phyloP scores from a whole-genome alignment of 75 land plant genomes.

The Sequoia sempervirens region DNA sequence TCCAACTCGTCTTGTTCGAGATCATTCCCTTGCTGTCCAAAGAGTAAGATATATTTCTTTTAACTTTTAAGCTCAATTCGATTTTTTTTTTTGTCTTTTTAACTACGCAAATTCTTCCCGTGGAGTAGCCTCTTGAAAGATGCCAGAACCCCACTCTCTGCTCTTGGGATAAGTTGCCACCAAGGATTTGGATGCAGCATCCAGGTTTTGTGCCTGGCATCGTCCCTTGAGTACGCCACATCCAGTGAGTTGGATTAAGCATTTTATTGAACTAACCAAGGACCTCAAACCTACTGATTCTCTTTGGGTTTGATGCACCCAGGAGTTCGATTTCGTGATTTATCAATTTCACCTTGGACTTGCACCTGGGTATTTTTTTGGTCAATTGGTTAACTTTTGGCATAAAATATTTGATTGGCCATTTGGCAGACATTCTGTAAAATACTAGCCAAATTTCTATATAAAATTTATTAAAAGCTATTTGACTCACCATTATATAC shows the following conservation, averaged over 20 bases:
- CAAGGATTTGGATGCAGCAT: background rate
- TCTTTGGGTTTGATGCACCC: background rate
- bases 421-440: too few species aligned
- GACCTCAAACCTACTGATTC: background rate
- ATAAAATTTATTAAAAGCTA: too few species aligned
- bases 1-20: conserved; percentile 93
- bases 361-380: too few species aligned
- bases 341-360: background rate
- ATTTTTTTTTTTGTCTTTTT: background rate
- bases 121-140: background rate
- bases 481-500: background rate
- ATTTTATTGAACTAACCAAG: background rate
- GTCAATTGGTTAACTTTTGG: too few species aligned
- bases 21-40: conserved; percentile 83
- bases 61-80: background rate
- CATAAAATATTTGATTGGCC: too few species aligned
- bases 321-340: background rate
- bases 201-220: background rate
- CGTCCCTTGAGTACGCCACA: background rate
- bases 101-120: background rate
- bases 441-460: too few species aligned
- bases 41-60: conserved; percentile 27
- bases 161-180: too few species aligned
- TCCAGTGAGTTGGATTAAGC: background rate
- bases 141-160: background rate